phyloP scores from a whole-genome alignment of 2,329 filamentous ascomycete genomes.

The Monosporascus sp. region DNA sequence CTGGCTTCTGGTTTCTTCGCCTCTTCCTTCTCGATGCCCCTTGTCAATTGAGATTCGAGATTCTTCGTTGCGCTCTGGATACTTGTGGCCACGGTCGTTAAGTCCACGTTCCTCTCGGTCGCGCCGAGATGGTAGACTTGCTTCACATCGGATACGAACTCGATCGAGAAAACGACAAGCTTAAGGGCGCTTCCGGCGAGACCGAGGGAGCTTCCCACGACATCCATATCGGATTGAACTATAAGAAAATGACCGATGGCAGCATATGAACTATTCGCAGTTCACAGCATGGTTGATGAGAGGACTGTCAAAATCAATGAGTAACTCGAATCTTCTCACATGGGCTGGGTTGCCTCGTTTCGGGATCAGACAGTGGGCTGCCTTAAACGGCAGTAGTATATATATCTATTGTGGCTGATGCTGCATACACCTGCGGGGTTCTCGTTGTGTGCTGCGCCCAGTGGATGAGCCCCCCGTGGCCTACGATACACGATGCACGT shows the following conservation, averaged over 20 bases:
- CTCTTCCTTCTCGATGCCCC: neutral
- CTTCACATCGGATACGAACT: constrained; percentile 15
- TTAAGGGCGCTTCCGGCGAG: constrained; percentile 13
- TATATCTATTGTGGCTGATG: too few species aligned
- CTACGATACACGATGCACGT: too few species aligned
- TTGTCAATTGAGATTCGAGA: constrained; percentile 9
- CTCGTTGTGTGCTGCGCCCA: too few species aligned
- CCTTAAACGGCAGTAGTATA: too few species aligned
- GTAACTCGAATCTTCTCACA: too few species aligned
- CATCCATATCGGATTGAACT: constrained; percentile 6
- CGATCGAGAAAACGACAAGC: constrained; percentile 12
- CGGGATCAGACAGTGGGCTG: too few species aligned
- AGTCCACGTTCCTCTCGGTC: constrained; percentile 12
- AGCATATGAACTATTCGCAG: neutral
- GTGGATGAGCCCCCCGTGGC: too few species aligned
- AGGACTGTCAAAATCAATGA: neutral
- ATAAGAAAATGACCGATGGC: too few species aligned
- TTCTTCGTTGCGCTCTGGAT: constrained; percentile 10
- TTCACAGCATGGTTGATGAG: neutral
- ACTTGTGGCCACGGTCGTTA: constrained; percentile 7
- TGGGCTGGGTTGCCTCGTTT: too few species aligned
- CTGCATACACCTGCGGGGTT: too few species aligned
- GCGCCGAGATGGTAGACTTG: constrained; percentile 15
- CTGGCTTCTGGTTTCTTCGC: neutral
- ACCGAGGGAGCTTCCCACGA: constrained; percentile 9